Base-by-base conservation (phyloP, 2,329 filamentous ascomycete species). In the Cordyceps fumosorosea region DNA sequence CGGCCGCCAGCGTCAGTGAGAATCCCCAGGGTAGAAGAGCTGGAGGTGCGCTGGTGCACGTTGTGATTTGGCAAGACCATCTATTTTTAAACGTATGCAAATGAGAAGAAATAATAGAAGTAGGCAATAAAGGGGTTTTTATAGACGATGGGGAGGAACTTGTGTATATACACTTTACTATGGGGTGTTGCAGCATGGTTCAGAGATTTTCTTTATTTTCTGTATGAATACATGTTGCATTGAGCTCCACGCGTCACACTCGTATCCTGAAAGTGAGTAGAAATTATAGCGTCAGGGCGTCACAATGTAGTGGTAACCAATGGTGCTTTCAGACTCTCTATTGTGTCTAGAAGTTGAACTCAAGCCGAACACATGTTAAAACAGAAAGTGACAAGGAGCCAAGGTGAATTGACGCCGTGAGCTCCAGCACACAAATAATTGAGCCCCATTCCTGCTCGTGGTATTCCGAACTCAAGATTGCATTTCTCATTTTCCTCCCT, bases 1-100 rank as follows among this genome's bases (percentile, higher is more conserved):
- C 55, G 76, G 75, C 42, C 70, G 72, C 54, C 67, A 70, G 56
- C 50, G 34, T 32, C 40, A 51, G 53, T 52, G 29, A 62, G 48
- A n/a, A n/a, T n/a, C 12, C 34, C 40, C 40, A 16, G 5, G 40
- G 5, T 18, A 16, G 16, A 8, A 11, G 37, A 16, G 37, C 10
- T 44, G 16, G 40, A n/a, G 40, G 37, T 14, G 37, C 22, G 16
- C n/a, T 53, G 34, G 34, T 22, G 42, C 22, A 48, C 29, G 42
- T 26, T 44, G 50, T 32, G 22, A 56, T 20, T 26, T 45, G 24
- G 14, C 5, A 56, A 26, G 53, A 29, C 6, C 44, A 8, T 34
- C 4, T 42, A 44, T 20, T 42, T n/a, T 42, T 18, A 14, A 18
- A 20, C 40, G 11, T 18, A 56, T 45, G 44, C 12, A 24, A 20